Evolutionary conservation across 108 stramenopile species (phyloP).

Genomic region (Nitzschia sp.): DNA sequence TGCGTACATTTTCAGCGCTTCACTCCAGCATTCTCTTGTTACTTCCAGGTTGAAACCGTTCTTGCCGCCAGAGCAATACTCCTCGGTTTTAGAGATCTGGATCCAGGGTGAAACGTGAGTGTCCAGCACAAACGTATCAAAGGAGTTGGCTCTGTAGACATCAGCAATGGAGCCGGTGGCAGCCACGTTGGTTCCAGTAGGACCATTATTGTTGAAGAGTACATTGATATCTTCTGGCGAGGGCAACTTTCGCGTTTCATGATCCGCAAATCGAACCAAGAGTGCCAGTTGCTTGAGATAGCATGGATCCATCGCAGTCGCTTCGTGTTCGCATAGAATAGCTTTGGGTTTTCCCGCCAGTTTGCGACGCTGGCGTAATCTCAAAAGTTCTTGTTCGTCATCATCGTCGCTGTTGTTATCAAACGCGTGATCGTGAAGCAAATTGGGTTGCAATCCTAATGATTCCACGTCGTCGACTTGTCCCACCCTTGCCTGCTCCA

Average conservation of each 20-base stretch:
- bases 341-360: conserved; percentile 5
- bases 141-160: conserved; percentile 29
- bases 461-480: not conserved
- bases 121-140: conserved; percentile 22
- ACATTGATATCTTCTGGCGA: conserved; percentile 18
- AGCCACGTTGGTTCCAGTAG: conserved; percentile 14
- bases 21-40: conserved; percentile 5
- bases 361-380: not conserved
- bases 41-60: conserved; percentile 22
- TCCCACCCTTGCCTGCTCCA: not conserved
- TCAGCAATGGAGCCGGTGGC: conserved; percentile 29
- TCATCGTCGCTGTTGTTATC: not conserved
- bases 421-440: conserved; percentile 2
- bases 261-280: conserved; percentile 27
- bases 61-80: conserved; percentile 14
- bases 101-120: conserved; percentile 31
- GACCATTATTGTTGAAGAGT: conserved; percentile 35
- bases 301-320: conserved; percentile 10
- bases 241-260: conserved; percentile 24
- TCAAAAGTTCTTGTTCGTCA: not conserved
- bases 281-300: conserved; percentile 24
- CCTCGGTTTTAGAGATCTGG: conserved; percentile 25
- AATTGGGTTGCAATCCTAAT: not conserved
- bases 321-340: conserved; percentile 12
- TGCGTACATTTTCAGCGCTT: conserved; percentile 26